Conservation (phyloP, 257 asterid species). For the Phtheirospermum japonicum region DNA sequence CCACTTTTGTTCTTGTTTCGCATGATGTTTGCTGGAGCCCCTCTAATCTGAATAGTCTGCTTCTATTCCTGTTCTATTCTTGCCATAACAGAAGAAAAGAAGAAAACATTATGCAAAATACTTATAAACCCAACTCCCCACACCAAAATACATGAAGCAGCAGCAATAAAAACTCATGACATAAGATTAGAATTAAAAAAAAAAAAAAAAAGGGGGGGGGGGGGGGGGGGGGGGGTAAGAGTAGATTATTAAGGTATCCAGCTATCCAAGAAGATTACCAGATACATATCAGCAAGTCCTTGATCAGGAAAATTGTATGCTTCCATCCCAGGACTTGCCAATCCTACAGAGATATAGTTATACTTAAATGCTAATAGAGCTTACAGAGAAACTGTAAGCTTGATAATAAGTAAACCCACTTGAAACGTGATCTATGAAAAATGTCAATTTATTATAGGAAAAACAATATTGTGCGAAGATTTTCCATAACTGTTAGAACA, state of each 20-base stretch:
- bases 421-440: too few relatives aligned
- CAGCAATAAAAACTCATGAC: slow-evolving; percentile 2
- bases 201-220: too few relatives aligned
- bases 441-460: too few relatives aligned
- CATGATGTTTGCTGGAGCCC: slow-evolving; percentile 22
- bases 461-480: too few relatives aligned
- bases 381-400: slow-evolving; percentile 10
- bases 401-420: background rate
- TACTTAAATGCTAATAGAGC: slow-evolving; percentile 20
- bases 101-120: background rate
- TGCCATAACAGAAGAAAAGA: background rate
- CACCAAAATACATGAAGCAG: background rate
- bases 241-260: slow-evolving; percentile 1
- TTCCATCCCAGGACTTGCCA: slow-evolving; percentile 65
- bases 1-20: slow-evolving; percentile 28
- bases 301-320: slow-evolving; percentile 55
- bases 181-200: background rate
- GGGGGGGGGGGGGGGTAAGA: too few relatives aligned
- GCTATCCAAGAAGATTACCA: slow-evolving; percentile 40
- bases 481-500: slow-evolving; percentile 34
- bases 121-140: slow-evolving; percentile 1
- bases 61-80: too few relatives aligned
- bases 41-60: background rate
- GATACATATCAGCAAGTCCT: slow-evolving; percentile 54
- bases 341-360: slow-evolving; percentile 34